Evolutionary conservation across 192 early-diverging fungal species (phyloP).

Genomic region (Piromyces finnis): DNA sequence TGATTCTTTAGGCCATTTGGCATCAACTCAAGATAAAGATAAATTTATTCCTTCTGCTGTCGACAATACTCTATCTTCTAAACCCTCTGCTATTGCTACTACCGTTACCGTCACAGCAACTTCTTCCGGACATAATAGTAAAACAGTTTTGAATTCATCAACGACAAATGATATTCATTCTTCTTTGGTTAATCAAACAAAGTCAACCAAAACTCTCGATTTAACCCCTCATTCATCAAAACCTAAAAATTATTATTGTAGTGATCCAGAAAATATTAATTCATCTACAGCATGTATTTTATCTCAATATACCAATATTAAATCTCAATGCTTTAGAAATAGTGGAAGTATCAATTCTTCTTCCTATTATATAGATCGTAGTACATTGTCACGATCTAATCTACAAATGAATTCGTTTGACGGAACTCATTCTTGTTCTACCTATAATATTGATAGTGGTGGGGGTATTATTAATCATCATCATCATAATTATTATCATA

Average conservation of each 20-base stretch:
- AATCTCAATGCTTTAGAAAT: neutral
- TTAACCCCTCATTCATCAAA: neutral
- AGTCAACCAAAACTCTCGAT: too few species aligned
- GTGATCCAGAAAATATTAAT: neutral
- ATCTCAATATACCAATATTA: neutral
- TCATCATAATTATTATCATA: neutral
- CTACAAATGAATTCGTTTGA: neutral
- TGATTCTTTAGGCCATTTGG: too few species aligned
- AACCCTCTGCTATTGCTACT: too few species aligned
- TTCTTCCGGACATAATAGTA: too few species aligned
- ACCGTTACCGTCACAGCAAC: too few species aligned
- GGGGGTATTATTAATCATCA: too few species aligned
- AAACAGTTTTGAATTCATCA: too few species aligned
- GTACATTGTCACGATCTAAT: neutral
- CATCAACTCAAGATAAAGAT: too few species aligned
- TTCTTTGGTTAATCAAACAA: too few species aligned
- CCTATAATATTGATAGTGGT: neutral
- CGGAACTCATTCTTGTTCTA: neutral
- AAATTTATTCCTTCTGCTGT: too few species aligned
- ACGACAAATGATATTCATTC: too few species aligned
- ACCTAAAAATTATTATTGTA: neutral
- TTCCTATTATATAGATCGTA: neutral
- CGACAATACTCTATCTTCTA: too few species aligned
- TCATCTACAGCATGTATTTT: neutral
- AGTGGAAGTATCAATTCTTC: neutral